Evolutionary conservation across 768 basidiomycete species (phyloP).

Genomic region (Mycena galericulata): DNA sequence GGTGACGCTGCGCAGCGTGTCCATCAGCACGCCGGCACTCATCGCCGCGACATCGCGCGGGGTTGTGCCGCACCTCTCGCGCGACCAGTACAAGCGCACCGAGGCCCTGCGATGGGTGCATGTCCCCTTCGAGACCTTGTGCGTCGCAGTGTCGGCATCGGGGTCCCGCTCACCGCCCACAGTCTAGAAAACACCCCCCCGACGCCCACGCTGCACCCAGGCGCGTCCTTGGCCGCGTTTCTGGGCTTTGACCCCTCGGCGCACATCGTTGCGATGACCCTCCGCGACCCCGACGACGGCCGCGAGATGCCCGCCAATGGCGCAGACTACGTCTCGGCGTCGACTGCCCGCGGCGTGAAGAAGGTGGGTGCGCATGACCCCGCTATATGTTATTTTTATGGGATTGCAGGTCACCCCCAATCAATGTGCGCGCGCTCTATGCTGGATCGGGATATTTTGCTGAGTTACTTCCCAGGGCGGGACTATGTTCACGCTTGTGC

Average conservation of each 20-base stretch:
- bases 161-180: slow-evolving; percentile 33
- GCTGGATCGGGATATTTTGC: no score
- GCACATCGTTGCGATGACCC: slow-evolving; percentile 69
- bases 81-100: slow-evolving; percentile 65
- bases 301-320: slow-evolving; percentile 82
- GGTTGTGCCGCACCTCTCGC: slow-evolving; percentile 77
- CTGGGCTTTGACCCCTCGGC: slow-evolving; percentile 63
- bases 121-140: slow-evolving; percentile 88
- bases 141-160: slow-evolving; percentile 46
- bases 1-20: slow-evolving; percentile 38
- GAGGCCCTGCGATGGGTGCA: slow-evolving; percentile 70
- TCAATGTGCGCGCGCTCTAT: no score
- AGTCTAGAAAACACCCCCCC: slow-evolving; percentile 78
- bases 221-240: slow-evolving; percentile 72
- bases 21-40: slow-evolving; percentile 71
- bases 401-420: slow-evolving; percentile 60
- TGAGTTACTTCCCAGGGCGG: no score
- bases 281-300: slow-evolving; percentile 74
- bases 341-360: slow-evolving; percentile 79
- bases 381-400: not conserved
- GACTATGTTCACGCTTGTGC: slow-evolving; percentile 61
- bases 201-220: slow-evolving; percentile 68
- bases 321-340: slow-evolving; percentile 64
- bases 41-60: slow-evolving; percentile 78
- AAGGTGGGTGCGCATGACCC: slow-evolving; percentile 34